Conservation (phyloP, 1,139 yeast species). For the Yamadazyma trypodendri region DNA sequence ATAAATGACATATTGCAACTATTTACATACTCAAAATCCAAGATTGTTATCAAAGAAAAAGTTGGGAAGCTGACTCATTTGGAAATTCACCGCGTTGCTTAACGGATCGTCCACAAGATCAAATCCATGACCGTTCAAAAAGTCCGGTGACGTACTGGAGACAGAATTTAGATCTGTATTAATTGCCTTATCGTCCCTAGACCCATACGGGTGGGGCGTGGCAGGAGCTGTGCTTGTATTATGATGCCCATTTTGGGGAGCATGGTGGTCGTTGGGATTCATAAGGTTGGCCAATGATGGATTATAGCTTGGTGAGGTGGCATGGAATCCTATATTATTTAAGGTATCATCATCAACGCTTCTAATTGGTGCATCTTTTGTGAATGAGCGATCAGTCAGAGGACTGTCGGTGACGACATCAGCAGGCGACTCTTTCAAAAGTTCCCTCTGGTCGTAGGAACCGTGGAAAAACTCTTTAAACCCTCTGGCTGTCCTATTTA, state of each 20-base stretch:
- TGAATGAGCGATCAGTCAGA: too few species aligned
- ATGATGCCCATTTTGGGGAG: too few species aligned
- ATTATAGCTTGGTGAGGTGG: constrained; percentile 21
- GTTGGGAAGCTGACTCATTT: constrained; percentile 30
- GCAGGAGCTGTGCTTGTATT: too few species aligned
- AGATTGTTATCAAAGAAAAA: constrained; percentile 41
- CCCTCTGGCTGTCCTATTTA: constrained; percentile 2
- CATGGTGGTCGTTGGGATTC: constrained; percentile 5
- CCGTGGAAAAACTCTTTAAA: constrained; percentile 1
- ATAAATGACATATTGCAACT: too few species aligned
- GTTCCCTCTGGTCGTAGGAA: constrained; percentile 9
- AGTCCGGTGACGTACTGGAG: constrained; percentile 9
- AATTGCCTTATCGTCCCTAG: neutral
- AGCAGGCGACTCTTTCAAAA: constrained; percentile 2
- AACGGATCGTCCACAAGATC: constrained; percentile 13
- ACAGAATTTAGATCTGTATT: constrained; percentile 1
- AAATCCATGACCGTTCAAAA: constrained; percentile 5
- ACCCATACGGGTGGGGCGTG: too few species aligned
- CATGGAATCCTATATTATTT: neutral
- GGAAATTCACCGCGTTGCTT: constrained; percentile 12
- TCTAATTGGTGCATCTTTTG: too few species aligned
- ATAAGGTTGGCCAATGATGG: constrained; percentile 27
- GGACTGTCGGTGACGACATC: neutral
- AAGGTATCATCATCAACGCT: neutral
- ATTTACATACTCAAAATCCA: constrained; percentile 26